phyloP scores from a whole-genome alignment of 2,329 filamentous ascomycete genomes.

The Fusarium brevicatenulatum region DNA sequence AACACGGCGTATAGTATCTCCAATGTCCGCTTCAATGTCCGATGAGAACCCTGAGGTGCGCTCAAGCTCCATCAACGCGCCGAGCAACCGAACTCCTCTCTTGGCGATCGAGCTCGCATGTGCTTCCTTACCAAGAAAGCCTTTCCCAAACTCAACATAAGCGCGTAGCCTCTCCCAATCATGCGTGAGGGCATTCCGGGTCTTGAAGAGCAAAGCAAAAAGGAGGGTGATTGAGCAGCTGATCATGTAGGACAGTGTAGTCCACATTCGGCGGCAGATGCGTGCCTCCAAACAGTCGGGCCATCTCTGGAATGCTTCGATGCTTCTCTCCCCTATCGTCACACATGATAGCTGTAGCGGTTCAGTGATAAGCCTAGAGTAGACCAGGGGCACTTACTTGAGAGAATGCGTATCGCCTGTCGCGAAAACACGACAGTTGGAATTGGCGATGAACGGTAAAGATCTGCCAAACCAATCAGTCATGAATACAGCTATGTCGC shows the following conservation, averaged over 20 bases:
- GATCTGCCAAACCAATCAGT: background rate
- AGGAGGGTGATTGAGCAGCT: background rate
- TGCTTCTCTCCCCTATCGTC: background rate
- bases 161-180: background rate
- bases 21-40: slow-evolving; percentile 1
- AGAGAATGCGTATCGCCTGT: background rate
- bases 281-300: background rate
- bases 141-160: background rate
- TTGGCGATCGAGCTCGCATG: background rate
- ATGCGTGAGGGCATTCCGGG: background rate
- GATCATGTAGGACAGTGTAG: background rate
- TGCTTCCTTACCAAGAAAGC: background rate
- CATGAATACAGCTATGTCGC: rapidly evolving
- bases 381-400: background rate
- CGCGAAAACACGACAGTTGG: slow-evolving; percentile 1
- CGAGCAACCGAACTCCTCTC: background rate
- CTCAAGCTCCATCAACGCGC: background rate
- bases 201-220: background rate
- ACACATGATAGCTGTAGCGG: background rate
- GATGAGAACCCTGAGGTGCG: background rate
- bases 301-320: background rate
- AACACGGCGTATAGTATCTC: background rate
- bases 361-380: rapidly evolving
- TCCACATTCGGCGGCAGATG: slow-evolving; percentile 2
- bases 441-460: background rate